Evolutionary conservation across 1,139 yeast genomes (phyloP), one percentile per base, ranked within the genome.

Genomic region (Debaryomycetaceae sp.): DNA sequence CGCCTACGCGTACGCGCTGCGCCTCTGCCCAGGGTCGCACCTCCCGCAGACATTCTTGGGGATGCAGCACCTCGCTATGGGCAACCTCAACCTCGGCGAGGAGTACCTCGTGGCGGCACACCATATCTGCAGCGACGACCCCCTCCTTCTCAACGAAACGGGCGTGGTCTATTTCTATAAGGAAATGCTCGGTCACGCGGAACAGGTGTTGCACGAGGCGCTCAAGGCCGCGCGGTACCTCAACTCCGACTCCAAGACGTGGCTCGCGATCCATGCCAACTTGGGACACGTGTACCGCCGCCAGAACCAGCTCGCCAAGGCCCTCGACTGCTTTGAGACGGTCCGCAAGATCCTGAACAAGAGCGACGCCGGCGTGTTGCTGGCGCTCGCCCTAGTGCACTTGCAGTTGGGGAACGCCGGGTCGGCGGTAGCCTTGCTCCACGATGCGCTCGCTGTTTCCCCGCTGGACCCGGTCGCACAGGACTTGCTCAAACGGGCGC

Each of bases 1-100:
- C 35, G 98, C 98, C 0, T 92, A 87, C 54, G 90, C 97, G 1
- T 87, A 94, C 22, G 97, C 97, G 0, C 87, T 95, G 1, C 61
- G 96, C 35, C 64, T 87, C 29, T 92, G 90, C 46, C 96, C 95
- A 0, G 98, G 98, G 2, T 79, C 92, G 4, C 97, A 90, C 52
- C 56, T 87, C 29, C 98, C 98, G 2, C 77, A 82, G 42, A 58
- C 92, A 34, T 90, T 83, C 45, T 63, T 92, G 28, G 99, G 98
- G 3, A 92, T 90, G 95, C 97, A 92, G 55, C 92, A 90, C 52
- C 58, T 86, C 38, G 87, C 83, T 38, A 79, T 90, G 74, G 79
- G 78, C 47, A 87, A 87, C 43, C 58, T 82, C 30, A 70, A 77
- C 11, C 59, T 90, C 32, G 87, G 97, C 0, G 90, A 83, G 41